These are phyloP conservation scores for Salix viminalis DNA, from an alignment of 345 rosid species.

Conservation along the genomic window DNA sequence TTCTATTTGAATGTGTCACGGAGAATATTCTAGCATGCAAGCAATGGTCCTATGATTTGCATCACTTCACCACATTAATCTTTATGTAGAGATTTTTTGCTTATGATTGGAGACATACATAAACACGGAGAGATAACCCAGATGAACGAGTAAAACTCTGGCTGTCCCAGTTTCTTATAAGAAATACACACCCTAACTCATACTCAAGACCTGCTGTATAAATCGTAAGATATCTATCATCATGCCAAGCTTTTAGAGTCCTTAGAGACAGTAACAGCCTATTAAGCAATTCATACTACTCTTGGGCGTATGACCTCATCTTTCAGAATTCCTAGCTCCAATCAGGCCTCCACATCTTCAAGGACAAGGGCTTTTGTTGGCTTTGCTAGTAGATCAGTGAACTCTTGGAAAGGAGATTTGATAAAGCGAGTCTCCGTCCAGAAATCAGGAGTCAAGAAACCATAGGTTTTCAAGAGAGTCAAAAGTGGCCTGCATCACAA, in stretches of 20 bases:
- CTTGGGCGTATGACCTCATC: neutral
- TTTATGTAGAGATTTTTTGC: too few species aligned
- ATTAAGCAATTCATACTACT: neutral
- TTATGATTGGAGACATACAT: too few species aligned
- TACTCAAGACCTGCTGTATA: too few species aligned
- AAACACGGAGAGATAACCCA: neutral
- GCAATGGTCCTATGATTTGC: too few species aligned
- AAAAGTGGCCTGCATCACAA: slow-evolving; percentile 49
- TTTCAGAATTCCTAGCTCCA: neutral
- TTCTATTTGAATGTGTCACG: neutral
- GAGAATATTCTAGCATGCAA: neutral
- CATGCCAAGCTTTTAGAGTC: too few species aligned
- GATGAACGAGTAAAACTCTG: too few species aligned
- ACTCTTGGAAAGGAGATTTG: slow-evolving; percentile 60
- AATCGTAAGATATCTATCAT: too few species aligned
- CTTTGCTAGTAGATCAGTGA: slow-evolving; percentile 46
- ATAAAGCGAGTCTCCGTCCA: slow-evolving; percentile 61
- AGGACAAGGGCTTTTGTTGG: slow-evolving; percentile 31
- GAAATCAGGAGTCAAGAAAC: slow-evolving; percentile 71
- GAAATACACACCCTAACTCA: rapidly evolving
- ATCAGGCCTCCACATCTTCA: slow-evolving; percentile 31
- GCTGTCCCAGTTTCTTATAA: too few species aligned
- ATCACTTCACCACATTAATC: too few species aligned
- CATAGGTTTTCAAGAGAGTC: slow-evolving; percentile 68
- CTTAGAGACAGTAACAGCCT: neutral